Evolutionary conservation across 129 eudicot species (phyloP).

Genomic region (Pseudognaphalium luteoalbum): DNA sequence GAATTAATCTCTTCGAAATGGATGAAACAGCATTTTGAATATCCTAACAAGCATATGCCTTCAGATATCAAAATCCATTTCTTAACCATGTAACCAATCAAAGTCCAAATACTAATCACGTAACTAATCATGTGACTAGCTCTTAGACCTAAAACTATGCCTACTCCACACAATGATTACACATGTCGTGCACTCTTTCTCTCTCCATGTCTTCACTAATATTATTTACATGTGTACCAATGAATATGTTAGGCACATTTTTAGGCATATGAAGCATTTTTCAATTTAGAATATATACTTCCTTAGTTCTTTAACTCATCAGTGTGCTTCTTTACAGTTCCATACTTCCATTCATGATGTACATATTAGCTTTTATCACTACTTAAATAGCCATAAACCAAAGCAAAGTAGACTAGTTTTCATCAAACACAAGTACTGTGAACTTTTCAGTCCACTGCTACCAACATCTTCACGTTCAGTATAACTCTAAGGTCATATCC

Average conservation of each 20-base stretch:
- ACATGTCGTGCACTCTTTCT: not conserved
- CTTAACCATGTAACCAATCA: not conserved
- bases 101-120: not conserved
- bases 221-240: not conserved
- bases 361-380: not conserved
- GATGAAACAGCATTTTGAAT: not conserved
- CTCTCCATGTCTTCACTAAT: not conserved
- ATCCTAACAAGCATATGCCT: not conserved
- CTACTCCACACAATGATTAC: not conserved
- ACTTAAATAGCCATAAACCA: not conserved
- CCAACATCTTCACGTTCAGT: not conserved
- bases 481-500: not conserved
- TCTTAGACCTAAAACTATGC: not conserved
- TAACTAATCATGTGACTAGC: not conserved
- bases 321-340: not conserved
- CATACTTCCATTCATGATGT: not conserved
- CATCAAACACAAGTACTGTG: not conserved
- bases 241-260: not conserved
- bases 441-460: not conserved
- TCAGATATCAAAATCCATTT: not conserved
- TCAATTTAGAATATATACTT: too few relatives aligned
- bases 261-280: too few relatives aligned
- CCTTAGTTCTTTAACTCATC: too few relatives aligned
- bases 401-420: not conserved
- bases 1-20: not conserved